Conservation (phyloP, 306 rosid species). For the Gynostemma pentaphyllum region DNA sequence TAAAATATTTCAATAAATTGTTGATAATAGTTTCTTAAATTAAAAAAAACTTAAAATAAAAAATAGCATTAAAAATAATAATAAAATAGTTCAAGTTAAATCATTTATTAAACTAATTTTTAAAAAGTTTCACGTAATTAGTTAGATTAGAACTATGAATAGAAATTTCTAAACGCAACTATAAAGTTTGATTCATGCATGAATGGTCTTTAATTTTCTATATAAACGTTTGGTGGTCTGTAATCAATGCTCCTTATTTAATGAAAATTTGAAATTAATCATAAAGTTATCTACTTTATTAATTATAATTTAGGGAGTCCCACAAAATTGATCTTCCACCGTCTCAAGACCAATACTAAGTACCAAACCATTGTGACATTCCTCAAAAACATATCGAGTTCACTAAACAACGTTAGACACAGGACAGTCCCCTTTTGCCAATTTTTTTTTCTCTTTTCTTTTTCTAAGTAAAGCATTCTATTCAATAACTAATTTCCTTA, state of each 20-base stretch:
- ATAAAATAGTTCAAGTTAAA: too few relatives aligned
- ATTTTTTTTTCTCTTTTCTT: background rate
- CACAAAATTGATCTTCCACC: background rate
- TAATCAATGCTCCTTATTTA: too few relatives aligned
- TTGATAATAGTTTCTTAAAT: too few relatives aligned
- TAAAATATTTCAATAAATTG: too few relatives aligned
- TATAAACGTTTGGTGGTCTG: background rate
- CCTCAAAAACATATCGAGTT: background rate
- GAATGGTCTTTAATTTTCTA: background rate
- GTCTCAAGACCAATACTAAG: background rate
- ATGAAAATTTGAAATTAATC: too few relatives aligned
- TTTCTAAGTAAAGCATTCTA: background rate
- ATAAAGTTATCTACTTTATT: background rate
- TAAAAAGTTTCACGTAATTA: too few relatives aligned
- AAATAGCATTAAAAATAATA: too few relatives aligned
- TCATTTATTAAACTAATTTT: too few relatives aligned
- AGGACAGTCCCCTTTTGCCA: background rate
- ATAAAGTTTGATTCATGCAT: slow-evolving; percentile 1
- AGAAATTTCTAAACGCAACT: too few relatives aligned
- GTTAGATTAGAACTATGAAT: too few relatives aligned
- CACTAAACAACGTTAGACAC: background rate
- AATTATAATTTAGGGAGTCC: background rate
- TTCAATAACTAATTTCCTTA: background rate
- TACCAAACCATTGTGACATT: slow-evolving; percentile 3
- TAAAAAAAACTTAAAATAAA: too few relatives aligned